Base-by-base conservation (phyloP, 2,329 filamentous ascomycete species). In the Alternaria hordeiaustralica region DNA sequence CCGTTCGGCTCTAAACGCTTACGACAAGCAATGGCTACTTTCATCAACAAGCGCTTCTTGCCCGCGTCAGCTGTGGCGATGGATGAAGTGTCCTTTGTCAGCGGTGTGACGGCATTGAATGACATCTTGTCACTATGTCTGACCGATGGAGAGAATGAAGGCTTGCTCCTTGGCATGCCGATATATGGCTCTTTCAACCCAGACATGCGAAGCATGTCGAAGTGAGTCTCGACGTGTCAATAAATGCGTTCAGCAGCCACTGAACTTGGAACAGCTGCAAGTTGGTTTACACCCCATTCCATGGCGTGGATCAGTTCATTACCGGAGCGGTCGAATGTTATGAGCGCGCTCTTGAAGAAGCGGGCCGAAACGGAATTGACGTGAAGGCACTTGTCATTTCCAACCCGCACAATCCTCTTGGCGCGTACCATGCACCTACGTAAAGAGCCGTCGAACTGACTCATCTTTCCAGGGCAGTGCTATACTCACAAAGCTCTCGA, bases 321-420 rank as follows among this genome's bases (percentile, higher is more conserved):
- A n/a, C 41, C 15, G 12, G 18, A 10, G 47, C 60, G 21, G 76
- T 82, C 3, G 59, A 67, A 3, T 72, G 75, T 15, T 84, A 83
- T 60, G 79, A 84, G 57, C 58, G 67, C 9, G 78, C 80, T 11
- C 66, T 84, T 0, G 23, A 71, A 9, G 63, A 71, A 41, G 79
- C 82, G 1, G 56, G 73, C 53, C 45, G 66, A 5, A 53, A 63
- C 1, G 82, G 82, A 0, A 71, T 79, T 6, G 75, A 66, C 1
- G 70, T 85, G 23, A 65, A 78, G 20, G 85, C 79, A 0, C 64
- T 88, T 10, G 80, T 88, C 58, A 76, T 88, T 5, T 84, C 83
- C 55, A 81, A 86, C 55, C 84, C 85, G 2, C 84, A 86, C 54
- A 87, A 87, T 63, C 86, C 85, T 0, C 78, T 87, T 1, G 86